These are phyloP conservation scores for Pneumocystis oryctolagi DNA, from an alignment of 1,139 yeast genomes.

Conservation along the genomic window DNA sequence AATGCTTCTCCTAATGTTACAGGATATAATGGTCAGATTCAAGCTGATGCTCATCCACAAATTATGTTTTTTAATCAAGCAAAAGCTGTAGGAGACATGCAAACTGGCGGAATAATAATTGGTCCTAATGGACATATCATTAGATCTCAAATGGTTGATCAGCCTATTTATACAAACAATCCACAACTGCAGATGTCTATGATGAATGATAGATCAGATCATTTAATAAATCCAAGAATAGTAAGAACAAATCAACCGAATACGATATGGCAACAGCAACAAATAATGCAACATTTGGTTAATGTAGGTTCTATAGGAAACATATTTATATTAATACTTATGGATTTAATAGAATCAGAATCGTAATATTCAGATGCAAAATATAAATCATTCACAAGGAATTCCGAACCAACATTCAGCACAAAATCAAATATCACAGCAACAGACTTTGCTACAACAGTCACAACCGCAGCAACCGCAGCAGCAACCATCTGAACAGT, in stretches of 20 bases:
- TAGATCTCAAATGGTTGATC: slow-evolving; percentile 9
- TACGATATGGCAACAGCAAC: slow-evolving; percentile 4
- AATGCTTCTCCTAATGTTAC: slow-evolving; percentile 10
- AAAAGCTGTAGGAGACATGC: neutral
- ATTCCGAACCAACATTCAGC: neutral
- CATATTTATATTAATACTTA: neutral
- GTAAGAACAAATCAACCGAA: neutral
- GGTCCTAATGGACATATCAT: slow-evolving; percentile 10
- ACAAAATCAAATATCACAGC: slow-evolving; percentile 6
- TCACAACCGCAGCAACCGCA: slow-evolving; percentile 14
- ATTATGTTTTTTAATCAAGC: slow-evolving; percentile 3
- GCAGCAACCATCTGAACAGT: slow-evolving; percentile 13
- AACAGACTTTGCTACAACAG: slow-evolving; percentile 5
- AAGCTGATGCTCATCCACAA: slow-evolving; percentile 7
- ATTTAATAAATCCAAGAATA: neutral
- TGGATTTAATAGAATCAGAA: neutral
- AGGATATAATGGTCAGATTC: slow-evolving; percentile 9
- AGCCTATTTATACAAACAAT: slow-evolving; percentile 8
- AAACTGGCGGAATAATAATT: slow-evolving; percentile 5
- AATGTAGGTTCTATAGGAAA: slow-evolving; percentile 5
- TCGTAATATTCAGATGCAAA: neutral
- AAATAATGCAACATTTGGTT: neutral
- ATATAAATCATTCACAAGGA: neutral
- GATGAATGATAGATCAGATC: slow-evolving; percentile 1
- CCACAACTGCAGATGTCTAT: slow-evolving; percentile 9